These are phyloP conservation scores for Porphyrellus cyaneotinctus DNA, from an alignment of 768 basidiomycete species.

Conservation along the genomic window DNA sequence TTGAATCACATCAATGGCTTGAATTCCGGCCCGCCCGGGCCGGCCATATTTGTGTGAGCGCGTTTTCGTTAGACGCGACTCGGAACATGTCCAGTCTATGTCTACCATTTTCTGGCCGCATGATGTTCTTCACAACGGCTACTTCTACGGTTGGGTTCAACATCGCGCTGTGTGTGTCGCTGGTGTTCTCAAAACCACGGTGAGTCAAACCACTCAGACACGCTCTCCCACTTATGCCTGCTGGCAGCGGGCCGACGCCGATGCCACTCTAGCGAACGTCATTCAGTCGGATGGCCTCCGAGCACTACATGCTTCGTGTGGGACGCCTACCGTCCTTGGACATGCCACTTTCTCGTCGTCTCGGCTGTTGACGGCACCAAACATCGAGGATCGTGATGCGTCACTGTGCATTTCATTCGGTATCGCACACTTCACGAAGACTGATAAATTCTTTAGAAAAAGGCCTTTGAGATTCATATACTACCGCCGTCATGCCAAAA, in stretches of 20 bases:
- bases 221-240: conserved; percentile 1
- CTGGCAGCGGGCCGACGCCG: conserved; percentile 18
- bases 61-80: not conserved
- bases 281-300: conserved; percentile 20
- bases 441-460: conserved; percentile 11
- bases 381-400: conserved; percentile 32
- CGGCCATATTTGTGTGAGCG: not conserved
- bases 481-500: conserved; percentile 51
- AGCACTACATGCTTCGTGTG: conserved; percentile 13
- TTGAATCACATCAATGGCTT: too few relatives aligned
- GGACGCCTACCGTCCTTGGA: conserved; percentile 30
- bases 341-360: conserved; percentile 19
- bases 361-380: conserved; percentile 21
- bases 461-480: conserved; percentile 36
- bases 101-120: conserved; percentile 55
- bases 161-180: conserved; percentile 47
- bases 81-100: conserved; percentile 18
- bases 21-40: not conserved
- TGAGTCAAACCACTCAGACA: conserved; percentile 17
- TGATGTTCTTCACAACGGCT: conserved; percentile 43
- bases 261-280: conserved; percentile 4
- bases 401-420: conserved; percentile 11
- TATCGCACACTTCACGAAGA: not conserved
- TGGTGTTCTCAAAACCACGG: conserved; percentile 41
- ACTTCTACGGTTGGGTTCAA: conserved; percentile 56